These are phyloP conservation scores for Austroboletus olivaceoglutinosus DNA, from an alignment of 1,284 basidiomycete genomes.

Conservation along the genomic window DNA sequence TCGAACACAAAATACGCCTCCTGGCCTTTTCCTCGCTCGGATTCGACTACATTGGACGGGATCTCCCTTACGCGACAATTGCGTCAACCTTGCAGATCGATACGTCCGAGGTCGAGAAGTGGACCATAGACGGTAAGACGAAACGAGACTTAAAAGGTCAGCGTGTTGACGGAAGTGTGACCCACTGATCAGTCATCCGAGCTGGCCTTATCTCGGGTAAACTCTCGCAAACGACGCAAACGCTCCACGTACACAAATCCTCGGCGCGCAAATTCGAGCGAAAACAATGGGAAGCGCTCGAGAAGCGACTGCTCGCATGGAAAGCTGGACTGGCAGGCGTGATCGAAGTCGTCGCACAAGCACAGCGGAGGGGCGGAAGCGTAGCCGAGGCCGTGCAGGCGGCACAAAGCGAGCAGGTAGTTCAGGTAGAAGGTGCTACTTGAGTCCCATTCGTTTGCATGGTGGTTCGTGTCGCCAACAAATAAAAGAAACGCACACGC, in stretches of 20 bases:
- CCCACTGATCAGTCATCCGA: slow-evolving; percentile 66
- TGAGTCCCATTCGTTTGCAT: slow-evolving; percentile 3
- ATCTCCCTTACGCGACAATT: slow-evolving; percentile 74
- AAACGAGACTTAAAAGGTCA: not conserved
- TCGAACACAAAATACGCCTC: slow-evolving; percentile 82
- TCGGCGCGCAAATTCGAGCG: slow-evolving; percentile 76
- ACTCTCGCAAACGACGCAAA: slow-evolving; percentile 79
- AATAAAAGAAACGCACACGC: no score
- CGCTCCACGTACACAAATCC: slow-evolving; percentile 74
- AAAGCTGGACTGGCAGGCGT: slow-evolving; percentile 69
- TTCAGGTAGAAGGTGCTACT: slow-evolving; percentile 21
- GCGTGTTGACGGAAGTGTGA: not conserved
- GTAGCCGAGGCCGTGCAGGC: slow-evolving; percentile 21
- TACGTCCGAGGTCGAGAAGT: slow-evolving; percentile 75
- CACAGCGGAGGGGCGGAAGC: slow-evolving; percentile 33
- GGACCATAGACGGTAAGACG: slow-evolving; percentile 82
- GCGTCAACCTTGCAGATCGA: slow-evolving; percentile 70
- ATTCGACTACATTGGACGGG: slow-evolving; percentile 72
- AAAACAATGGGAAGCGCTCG: slow-evolving; percentile 81
- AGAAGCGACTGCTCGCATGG: slow-evolving; percentile 79
- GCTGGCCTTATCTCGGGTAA: slow-evolving; percentile 80
- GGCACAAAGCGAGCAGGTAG: slow-evolving; percentile 22
- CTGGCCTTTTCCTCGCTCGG: slow-evolving; percentile 79
- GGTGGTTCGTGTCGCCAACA: no score
- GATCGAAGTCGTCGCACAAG: slow-evolving; percentile 63